Base-by-base conservation (phyloP, 495 filamentous ascomycete genomes). In the Bacidia rubella region DNA sequence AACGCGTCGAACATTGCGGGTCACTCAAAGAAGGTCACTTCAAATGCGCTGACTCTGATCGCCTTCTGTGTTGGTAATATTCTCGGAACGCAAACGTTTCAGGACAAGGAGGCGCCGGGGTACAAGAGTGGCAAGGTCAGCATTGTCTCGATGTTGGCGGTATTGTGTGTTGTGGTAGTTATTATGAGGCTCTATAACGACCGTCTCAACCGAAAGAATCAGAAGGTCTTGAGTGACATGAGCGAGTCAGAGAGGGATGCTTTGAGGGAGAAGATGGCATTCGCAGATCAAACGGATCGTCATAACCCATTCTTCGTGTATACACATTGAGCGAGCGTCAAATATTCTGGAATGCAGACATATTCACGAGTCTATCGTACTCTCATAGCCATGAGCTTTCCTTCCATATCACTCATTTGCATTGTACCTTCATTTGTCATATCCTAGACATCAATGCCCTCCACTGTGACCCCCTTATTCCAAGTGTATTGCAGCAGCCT, bases 401-500 rank as follows among this genome's bases (percentile, higher is more conserved):
- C 29, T 35, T 7, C 15, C 29, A 35, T 35, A 15, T n/a, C n/a
- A n/a, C n/a, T n/a, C n/a, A n/a, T n/a, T n/a, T n/a, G n/a, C n/a
- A n/a, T n/a, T n/a, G n/a, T n/a, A n/a, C n/a, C n/a, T n/a, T n/a
- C n/a, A n/a, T n/a, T n/a, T n/a, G n/a, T n/a, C n/a, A n/a, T n/a
- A n/a, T n/a, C n/a, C 29, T 35, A 86, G 57, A 86, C 81, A 65
- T 86, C 82, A 62, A 84, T 76, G 43, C 80, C 81, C 59, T 85
- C 81, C 35, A 85, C 80, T 42, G 79, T 80, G 59, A 78, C 67
- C 49, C 80, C 81, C 73, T 80, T 83, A 55, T 71, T 71, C 84
- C 85, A 89, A 49, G 71, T 70, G 66, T 84, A 76, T 70, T 87
- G 82, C 72, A 86, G 75, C 42, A 78, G 27, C 45, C 77, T 70